Base-by-base conservation (phyloP, 768 basidiomycete species). In the Podaxis sp. region DNA sequence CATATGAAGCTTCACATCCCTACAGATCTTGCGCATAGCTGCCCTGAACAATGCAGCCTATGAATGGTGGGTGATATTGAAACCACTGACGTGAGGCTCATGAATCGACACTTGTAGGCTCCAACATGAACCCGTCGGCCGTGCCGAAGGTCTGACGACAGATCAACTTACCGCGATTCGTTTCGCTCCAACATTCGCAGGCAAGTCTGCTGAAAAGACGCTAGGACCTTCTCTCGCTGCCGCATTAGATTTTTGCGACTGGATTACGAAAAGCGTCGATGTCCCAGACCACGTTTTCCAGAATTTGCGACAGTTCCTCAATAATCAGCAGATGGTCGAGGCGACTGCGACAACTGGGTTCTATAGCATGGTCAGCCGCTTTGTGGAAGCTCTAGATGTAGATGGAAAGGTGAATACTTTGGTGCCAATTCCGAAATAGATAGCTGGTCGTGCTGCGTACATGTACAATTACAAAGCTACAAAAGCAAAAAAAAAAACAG, bases 301-400 rank as follows among this genome's bases (percentile, higher is more conserved):
- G 13, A 69, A 69, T 5, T 50, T 72, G 11, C 65, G 74, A 37
- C 68, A 64, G 5, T 66, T 66, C 50, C 69, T 73, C 0, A 75
- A 83, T 40, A 79, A 79, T 65, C 65, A 82, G 7, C 74, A 86
- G 14, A 54, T 61, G 46, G 80, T 84, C 38, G 87, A 89, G 67
- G 82, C 80, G 13, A 77, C 80, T 1, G 77, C 81, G 53, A 75
- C 81, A 1, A 80, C 81, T 0, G 82, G 82, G 1, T 72, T 77
- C 0, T 89, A 89, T 69, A 87, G 86, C 71, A 83, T 88, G 81
- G 86, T 89, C 9, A 86, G 85, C 13, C 77, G 87, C 13, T 82
- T 88, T 63, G 73, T 88, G 25, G 73, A 86, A 11, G 77, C 84
- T 0, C 76, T 84, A 5, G 85, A 89, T 64, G 82, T 89, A 0